These are phyloP conservation scores for Euphorbia corollata DNA, from an alignment of 441 rosid genomes.

Conservation along the genomic window DNA sequence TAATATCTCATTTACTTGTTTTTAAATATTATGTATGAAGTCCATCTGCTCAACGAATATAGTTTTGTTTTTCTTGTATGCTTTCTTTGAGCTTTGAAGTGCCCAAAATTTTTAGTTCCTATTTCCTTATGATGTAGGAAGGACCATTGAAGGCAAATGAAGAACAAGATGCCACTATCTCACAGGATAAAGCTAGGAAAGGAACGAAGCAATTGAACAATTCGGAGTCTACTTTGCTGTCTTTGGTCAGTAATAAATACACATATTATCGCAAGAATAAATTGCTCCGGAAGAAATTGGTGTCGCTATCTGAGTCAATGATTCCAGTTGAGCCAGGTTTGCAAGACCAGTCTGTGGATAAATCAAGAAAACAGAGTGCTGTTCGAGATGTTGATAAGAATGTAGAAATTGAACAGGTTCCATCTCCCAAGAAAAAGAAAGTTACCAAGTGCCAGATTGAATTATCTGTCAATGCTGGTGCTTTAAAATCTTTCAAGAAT, in stretches of 20 bases:
- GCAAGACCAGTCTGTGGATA: conserved; percentile 27
- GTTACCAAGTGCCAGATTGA: conserved; percentile 28
- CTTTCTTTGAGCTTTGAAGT: conserved; percentile 1
- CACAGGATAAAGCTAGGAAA: conserved; percentile 21
- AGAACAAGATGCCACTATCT: conserved; percentile 17
- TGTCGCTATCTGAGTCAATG: conserved; percentile 30
- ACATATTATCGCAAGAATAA: conserved; percentile 52
- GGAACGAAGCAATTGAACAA: conserved; percentile 23
- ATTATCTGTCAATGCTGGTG: conserved; percentile 26
- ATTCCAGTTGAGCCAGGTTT: conserved; percentile 25
- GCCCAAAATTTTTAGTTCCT: conserved; percentile 3
- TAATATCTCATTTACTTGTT: neutral
- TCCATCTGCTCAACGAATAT: neutral
- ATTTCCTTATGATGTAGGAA: conserved; percentile 27
- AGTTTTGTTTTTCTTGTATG: conserved; percentile 2
- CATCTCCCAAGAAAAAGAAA: conserved; percentile 32
- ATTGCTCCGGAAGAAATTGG: conserved; percentile 36
- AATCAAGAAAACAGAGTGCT: conserved; percentile 32
- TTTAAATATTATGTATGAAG: neutral
- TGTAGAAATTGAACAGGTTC: conserved; percentile 20
- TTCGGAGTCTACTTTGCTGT: conserved; percentile 20
- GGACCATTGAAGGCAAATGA: conserved; percentile 19
- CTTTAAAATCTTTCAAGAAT: conserved; percentile 27
- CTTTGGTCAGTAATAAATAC: conserved; percentile 34
- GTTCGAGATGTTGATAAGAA: conserved; percentile 23